Evolutionary conservation across 2,329 filamentous ascomycete species (phyloP).

Genomic region (Bisporella sp.): DNA sequence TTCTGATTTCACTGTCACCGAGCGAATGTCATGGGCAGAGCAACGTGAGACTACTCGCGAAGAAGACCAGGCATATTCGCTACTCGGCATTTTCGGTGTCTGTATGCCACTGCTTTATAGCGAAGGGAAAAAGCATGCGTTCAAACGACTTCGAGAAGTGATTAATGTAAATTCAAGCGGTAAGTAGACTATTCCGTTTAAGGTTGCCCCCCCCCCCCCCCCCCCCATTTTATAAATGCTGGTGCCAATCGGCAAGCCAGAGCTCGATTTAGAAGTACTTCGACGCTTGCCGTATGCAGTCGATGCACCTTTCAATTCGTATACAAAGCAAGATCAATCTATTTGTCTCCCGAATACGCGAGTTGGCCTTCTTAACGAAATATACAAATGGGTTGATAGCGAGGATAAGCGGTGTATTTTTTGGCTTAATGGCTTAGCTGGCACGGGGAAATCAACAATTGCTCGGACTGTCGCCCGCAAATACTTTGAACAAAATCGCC

Average conservation of each 20-base stretch:
- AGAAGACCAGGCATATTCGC: neutral
- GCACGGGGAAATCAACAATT: neutral
- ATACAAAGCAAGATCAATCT: neutral
- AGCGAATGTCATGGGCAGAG: neutral
- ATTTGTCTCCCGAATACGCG: neutral
- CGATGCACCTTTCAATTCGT: neutral
- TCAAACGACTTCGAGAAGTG: conserved; percentile 29
- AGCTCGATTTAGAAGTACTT: neutral
- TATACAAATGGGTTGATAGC: neutral
- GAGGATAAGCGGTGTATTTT: neutral
- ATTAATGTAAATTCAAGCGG: conserved; percentile 15
- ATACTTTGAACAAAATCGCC: neutral
- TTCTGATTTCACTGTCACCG: neutral
- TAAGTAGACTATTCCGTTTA: neutral
- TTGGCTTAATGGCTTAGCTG: neutral
- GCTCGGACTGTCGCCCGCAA: neutral
- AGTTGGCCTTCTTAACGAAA: neutral
- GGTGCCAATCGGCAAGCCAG: neutral
- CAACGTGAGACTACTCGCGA: neutral
- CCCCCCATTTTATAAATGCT: neutral
- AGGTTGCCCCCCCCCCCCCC: neutral
- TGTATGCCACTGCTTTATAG: neutral
- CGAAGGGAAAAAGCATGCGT: conserved; percentile 16
- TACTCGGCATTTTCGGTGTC: too few species aligned
- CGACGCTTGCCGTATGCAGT: neutral